A percentile compares a stretch with the other conserved stretches of the same genome.
Evolutionary conservation across 2,329 filamentous ascomycete genomes (phyloP).

Genomic region (Hortaea werneckii): DNA sequence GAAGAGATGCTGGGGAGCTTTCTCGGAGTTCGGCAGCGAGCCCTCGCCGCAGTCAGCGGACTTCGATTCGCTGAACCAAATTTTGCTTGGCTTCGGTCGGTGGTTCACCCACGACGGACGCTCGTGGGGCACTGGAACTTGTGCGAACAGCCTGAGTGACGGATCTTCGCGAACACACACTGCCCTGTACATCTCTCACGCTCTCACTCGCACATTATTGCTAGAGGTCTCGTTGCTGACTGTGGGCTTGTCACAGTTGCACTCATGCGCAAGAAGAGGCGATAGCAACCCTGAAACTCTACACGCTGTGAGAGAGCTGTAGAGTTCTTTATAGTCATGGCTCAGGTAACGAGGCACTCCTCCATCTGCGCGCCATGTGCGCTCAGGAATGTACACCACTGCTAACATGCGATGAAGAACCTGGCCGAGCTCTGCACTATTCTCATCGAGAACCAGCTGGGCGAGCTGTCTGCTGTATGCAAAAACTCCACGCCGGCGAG

Average conservation of each 20-base stretch:
- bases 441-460: conserved; percentile 79
- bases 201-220: too few relatives aligned
- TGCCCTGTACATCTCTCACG: too few relatives aligned
- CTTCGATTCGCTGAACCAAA: background rate
- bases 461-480: conserved; percentile 82
- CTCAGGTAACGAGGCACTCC: background rate
- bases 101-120: background rate
- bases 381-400: background rate
- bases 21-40: background rate
- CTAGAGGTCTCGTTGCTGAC: background rate
- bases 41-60: background rate
- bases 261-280: conserved; percentile 19
- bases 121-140: background rate
- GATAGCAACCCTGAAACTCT: conserved; percentile 21
- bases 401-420: conserved; percentile 21
- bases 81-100: background rate
- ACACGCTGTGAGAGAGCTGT: conserved; percentile 28
- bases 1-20: background rate
- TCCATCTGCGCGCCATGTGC: conserved; percentile 6
- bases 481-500: background rate
- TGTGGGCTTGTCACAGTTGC: background rate
- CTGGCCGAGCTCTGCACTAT: conserved; percentile 81
- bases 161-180: too few relatives aligned
- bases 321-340: conserved; percentile 12
- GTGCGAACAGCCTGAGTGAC: background rate